Percentiles rank a stretch among this genome's conserved stretches.
Evolutionary conservation across 768 basidiomycete species (phyloP).

Genomic region (Mycena albidolilacea): DNA sequence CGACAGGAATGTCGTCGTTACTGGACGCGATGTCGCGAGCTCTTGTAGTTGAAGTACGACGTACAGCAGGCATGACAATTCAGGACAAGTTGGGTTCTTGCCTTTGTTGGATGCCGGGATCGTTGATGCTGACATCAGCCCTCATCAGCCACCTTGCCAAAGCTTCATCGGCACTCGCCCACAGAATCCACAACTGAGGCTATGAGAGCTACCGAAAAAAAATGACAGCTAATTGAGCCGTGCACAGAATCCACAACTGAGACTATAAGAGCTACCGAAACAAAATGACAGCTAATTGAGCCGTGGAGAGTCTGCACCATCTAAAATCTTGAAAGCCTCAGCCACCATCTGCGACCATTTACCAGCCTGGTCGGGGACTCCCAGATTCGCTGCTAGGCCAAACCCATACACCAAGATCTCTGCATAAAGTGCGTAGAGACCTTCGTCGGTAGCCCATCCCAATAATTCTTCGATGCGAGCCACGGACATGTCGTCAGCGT

Average conservation of each 20-base stretch:
- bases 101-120: neutral
- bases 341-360: slow-evolving; percentile 32
- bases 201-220: neutral
- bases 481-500: slow-evolving; percentile 23
- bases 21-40: slow-evolving; percentile 15
- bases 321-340: slow-evolving; percentile 16
- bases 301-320: slow-evolving; percentile 28
- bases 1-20: slow-evolving; percentile 22
- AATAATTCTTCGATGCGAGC: slow-evolving; percentile 25
- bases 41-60: slow-evolving; percentile 16
- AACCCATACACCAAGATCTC: slow-evolving; percentile 30
- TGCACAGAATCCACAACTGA: neutral
- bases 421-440: slow-evolving; percentile 25
- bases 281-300: slow-evolving; percentile 3
- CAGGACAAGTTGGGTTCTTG: neutral
- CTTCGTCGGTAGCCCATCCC: slow-evolving; percentile 14
- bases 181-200: no score
- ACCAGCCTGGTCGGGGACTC: neutral
- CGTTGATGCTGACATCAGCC: neutral
- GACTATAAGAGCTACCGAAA: no score
- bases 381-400: slow-evolving; percentile 10
- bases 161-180: no score
- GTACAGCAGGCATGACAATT: slow-evolving; percentile 14
- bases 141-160: neutral
- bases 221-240: slow-evolving; percentile 9